phyloP scores from a whole-genome alignment of 352 stramenopile species.

The Phytophthora chlamydospora region DNA sequence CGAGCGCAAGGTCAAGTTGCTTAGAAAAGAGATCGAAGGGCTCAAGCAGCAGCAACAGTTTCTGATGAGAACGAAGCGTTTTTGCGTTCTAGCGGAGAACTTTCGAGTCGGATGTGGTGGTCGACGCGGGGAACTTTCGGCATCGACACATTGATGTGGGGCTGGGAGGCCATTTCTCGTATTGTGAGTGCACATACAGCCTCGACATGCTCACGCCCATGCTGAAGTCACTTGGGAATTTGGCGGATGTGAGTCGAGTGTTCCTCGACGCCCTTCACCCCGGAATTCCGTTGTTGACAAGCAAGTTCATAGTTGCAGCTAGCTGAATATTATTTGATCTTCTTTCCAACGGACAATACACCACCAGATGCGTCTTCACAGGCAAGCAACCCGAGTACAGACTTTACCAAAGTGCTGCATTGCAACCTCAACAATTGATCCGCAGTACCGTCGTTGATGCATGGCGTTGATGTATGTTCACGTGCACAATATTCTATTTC shows the following conservation, averaged over 20 bases:
- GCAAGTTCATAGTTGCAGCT: too few relatives aligned
- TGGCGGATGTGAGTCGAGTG: not conserved
- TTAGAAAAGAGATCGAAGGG: not conserved
- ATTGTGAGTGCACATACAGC: not conserved
- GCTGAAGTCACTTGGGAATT: not conserved
- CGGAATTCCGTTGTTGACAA: too few relatives aligned
- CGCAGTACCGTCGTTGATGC: too few relatives aligned
- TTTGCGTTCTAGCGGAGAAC: not conserved
- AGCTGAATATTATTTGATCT: too few relatives aligned
- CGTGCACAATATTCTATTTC: slow-evolving; percentile 47
- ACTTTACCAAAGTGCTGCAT: too few relatives aligned
- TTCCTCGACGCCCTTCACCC: not conserved
- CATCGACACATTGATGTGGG: not conserved
- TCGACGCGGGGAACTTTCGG: not conserved
- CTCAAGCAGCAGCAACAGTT: not conserved
- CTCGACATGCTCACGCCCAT: not conserved
- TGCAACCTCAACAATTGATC: too few relatives aligned
- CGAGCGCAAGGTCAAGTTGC: not conserved
- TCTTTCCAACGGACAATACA: too few relatives aligned
- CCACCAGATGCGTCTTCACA: too few relatives aligned
- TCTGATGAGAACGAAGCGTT: not conserved
- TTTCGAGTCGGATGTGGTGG: not conserved
- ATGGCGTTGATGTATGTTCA: slow-evolving; percentile 20
- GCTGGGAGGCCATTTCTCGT: not conserved
- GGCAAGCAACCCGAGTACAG: too few relatives aligned